Evolutionary conservation across 768 basidiomycete genomes (phyloP).

Genomic region (Lactarius evosmus): DNA sequence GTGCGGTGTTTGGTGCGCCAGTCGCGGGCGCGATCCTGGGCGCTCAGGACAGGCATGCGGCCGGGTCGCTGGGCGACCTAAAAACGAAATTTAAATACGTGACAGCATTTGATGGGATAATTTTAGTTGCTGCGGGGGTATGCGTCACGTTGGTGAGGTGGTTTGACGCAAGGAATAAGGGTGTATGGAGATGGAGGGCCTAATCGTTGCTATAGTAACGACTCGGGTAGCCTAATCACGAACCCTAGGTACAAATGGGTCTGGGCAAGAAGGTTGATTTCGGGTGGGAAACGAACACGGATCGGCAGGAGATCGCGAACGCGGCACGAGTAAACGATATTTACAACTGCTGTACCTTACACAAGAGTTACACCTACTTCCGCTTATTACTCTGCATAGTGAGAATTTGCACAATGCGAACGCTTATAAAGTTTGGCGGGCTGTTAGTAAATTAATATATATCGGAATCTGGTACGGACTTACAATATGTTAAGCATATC

Average conservation of each 20-base stretch:
- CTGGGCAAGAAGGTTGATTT: neutral
- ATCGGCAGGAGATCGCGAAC: neutral
- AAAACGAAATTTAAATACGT: constrained; percentile 38
- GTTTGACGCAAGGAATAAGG: constrained; percentile 42
- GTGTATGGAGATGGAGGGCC: constrained; percentile 42
- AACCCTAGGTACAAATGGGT: neutral
- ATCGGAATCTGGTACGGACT: constrained; percentile 30
- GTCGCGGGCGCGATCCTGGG: constrained; percentile 43
- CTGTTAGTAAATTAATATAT: constrained; percentile 22
- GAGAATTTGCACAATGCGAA: constrained; percentile 79
- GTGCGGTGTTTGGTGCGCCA: constrained; percentile 42
- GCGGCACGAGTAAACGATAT: neutral
- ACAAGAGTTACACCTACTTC: constrained; percentile 36
- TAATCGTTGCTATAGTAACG: constrained; percentile 22
- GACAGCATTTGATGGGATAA: constrained; percentile 38
- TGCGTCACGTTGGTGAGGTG: constrained; percentile 44
- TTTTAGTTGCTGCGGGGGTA: constrained; percentile 38
- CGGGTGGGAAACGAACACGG: neutral
- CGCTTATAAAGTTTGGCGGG: constrained; percentile 42
- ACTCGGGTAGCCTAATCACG: neutral
- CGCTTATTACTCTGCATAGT: constrained; percentile 61
- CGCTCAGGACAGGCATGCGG: constrained; percentile 22
- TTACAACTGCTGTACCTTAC: neutral
- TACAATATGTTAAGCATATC: constrained; percentile 92
- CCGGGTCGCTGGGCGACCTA: constrained; percentile 22